phyloP scores from a whole-genome alignment of 208 protist genomes.

The Herpetomonas muscarum region DNA sequence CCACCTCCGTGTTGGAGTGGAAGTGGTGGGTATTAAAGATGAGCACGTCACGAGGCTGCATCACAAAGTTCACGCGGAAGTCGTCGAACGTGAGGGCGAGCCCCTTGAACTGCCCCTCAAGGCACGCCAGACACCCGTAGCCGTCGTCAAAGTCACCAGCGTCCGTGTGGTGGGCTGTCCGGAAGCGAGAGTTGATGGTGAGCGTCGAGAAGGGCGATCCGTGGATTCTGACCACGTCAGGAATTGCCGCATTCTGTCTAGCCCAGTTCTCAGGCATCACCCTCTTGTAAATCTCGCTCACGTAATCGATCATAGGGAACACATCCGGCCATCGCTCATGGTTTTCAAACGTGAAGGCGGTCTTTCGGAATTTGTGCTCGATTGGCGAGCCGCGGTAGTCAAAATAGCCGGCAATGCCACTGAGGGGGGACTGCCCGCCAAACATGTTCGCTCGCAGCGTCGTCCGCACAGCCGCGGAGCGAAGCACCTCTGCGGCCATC shows the following conservation, averaged over 20 bases:
- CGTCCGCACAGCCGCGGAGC: constrained; percentile 58
- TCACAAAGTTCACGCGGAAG: constrained; percentile 59
- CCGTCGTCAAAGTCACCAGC: constrained; percentile 89
- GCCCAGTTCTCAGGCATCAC: constrained; percentile 67
- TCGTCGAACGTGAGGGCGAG: constrained; percentile 69
- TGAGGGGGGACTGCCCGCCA: constrained; percentile 75
- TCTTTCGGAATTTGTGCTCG: constrained; percentile 84
- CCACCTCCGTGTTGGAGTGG: constrained; percentile 89
- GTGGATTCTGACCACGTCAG: constrained; percentile 86
- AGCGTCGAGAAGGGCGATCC: constrained; percentile 85
- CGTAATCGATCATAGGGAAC: constrained; percentile 86
- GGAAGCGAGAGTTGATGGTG: constrained; percentile 89
- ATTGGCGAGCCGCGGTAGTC: constrained; percentile 86
- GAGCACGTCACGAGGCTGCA: constrained; percentile 83
- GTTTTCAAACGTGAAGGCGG: constrained; percentile 79
- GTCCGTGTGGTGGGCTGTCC: constrained; percentile 88
- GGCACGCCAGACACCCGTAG: constrained; percentile 75
- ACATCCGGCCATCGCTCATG: constrained; percentile 61
- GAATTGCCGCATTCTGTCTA: constrained; percentile 74
- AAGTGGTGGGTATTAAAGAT: constrained; percentile 91
- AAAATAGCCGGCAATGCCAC: constrained; percentile 89
- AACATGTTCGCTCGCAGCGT: constrained; percentile 69
- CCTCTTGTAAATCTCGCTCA: constrained; percentile 75
- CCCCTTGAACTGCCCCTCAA: constrained; percentile 85
- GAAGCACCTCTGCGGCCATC: constrained; percentile 65